Evolutionary conservation across 1,139 yeast species (phyloP).

Genomic region (Petasospora fabianii): DNA sequence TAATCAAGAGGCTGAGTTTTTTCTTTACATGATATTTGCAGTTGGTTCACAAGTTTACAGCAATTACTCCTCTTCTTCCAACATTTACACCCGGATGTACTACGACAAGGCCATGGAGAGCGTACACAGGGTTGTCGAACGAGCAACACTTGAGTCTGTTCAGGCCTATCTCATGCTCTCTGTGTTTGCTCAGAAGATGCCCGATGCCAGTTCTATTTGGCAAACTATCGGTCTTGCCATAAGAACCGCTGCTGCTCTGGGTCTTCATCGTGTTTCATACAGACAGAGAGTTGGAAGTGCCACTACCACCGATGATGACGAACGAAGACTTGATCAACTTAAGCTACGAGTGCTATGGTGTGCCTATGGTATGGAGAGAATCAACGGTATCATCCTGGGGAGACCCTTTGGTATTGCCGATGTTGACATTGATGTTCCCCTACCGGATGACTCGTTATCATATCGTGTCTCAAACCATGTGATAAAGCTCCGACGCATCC

Average conservation of each 20-base stretch:
- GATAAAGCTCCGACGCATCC: slow-evolving; percentile 33
- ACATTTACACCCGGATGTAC: slow-evolving; percentile 44
- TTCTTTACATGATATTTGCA: slow-evolving; percentile 49
- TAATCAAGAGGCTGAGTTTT: slow-evolving; percentile 34
- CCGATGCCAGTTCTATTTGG: slow-evolving; percentile 32
- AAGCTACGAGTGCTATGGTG: slow-evolving; percentile 34
- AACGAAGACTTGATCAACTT: slow-evolving; percentile 11
- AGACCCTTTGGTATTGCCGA: slow-evolving; percentile 35
- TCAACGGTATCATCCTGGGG: slow-evolving; percentile 33
- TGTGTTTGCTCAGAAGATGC: slow-evolving; percentile 31
- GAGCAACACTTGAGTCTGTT: slow-evolving; percentile 25
- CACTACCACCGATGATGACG: not conserved
- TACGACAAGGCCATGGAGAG: slow-evolving; percentile 41
- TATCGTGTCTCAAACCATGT: slow-evolving; percentile 32
- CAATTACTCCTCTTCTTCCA: slow-evolving; percentile 27
- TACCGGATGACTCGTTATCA: slow-evolving; percentile 28
- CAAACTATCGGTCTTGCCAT: slow-evolving; percentile 31
- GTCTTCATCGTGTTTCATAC: slow-evolving; percentile 28
- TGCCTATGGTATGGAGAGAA: slow-evolving; percentile 35
- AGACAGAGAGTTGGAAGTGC: slow-evolving; percentile 1
- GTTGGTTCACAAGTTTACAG: slow-evolving; percentile 47
- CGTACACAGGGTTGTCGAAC: slow-evolving; percentile 32
- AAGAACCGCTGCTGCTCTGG: slow-evolving; percentile 25
- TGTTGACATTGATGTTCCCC: slow-evolving; percentile 32
- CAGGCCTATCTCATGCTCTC: slow-evolving; percentile 30